A percentile compares a stretch with the other conserved stretches of the same genome.
phyloP scores from a whole-genome alignment of 768 basidiomycete species.

The Suillus sp. region DNA sequence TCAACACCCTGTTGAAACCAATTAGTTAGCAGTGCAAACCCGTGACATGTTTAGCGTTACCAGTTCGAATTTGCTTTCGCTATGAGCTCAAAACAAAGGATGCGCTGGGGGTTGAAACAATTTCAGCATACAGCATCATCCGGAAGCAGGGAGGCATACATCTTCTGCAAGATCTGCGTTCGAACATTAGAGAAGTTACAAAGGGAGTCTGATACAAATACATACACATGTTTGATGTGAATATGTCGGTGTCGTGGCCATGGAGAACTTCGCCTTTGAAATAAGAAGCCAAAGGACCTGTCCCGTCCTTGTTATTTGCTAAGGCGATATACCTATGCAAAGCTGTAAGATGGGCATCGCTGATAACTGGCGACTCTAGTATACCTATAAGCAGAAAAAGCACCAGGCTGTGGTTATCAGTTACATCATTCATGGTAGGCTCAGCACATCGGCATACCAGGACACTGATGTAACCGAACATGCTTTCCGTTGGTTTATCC shows the following conservation, averaged over 20 bases:
- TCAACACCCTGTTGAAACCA: slow-evolving; percentile 71
- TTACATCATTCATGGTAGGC: slow-evolving; percentile 16
- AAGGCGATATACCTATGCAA: slow-evolving; percentile 74
- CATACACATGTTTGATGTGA: slow-evolving; percentile 95
- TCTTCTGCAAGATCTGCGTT: slow-evolving; percentile 85
- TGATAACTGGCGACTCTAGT: slow-evolving; percentile 12
- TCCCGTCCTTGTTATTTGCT: slow-evolving; percentile 79
- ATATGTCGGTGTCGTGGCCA: slow-evolving; percentile 86
- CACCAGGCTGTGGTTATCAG: slow-evolving; percentile 62
- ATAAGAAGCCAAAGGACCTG: slow-evolving; percentile 91
- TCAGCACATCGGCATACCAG: slow-evolving; percentile 48
- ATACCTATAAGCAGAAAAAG: slow-evolving; percentile 87
- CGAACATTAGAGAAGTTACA: slow-evolving; percentile 16
- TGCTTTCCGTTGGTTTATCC: slow-evolving; percentile 85
- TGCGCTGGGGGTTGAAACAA: slow-evolving; percentile 54
- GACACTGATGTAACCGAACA: slow-evolving; percentile 97
- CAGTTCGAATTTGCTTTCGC: slow-evolving; percentile 80
- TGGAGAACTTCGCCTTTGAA: slow-evolving; percentile 93
- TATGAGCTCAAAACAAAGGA: slow-evolving; percentile 79
- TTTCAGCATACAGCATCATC: slow-evolving; percentile 9
- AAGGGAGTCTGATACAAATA: slow-evolving; percentile 13
- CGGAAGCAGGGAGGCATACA: slow-evolving; percentile 42
- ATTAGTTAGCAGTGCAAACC: slow-evolving; percentile 13
- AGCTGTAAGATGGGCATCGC: neutral
- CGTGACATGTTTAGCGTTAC: slow-evolving; percentile 40